These are phyloP conservation scores for Coniophora puteana DNA, from an alignment of 1,284 basidiomycete species.

Conservation along the genomic window DNA sequence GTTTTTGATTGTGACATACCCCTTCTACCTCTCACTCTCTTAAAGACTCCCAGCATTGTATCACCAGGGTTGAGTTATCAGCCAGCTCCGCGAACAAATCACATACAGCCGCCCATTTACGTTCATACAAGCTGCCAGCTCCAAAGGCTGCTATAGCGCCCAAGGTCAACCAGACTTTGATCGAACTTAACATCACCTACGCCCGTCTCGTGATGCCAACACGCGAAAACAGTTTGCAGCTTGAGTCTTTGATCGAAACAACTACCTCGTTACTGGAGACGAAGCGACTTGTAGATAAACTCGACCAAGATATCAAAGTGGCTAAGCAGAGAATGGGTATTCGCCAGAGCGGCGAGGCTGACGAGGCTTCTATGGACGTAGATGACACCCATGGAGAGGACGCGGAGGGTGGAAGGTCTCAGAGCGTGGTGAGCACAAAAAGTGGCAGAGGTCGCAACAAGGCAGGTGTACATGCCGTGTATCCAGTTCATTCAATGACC, in stretches of 20 bases:
- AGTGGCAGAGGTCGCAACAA: constrained; percentile 57
- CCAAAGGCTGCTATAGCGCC: constrained; percentile 73
- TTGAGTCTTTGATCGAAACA: constrained; percentile 73
- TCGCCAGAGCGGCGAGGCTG: constrained; percentile 39
- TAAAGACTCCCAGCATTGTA: constrained; percentile 71
- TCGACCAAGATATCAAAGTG: constrained; percentile 79
- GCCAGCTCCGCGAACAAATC: constrained; percentile 53
- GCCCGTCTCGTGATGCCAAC: constrained; percentile 90
- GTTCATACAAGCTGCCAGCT: constrained; percentile 77
- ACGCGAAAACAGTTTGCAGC: constrained; percentile 65
- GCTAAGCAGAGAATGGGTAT: constrained; percentile 65
- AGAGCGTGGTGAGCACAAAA: constrained; percentile 61
- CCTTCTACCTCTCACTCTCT: constrained; percentile 9
- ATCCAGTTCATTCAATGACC: neutral
- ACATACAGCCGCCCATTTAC: constrained; percentile 77
- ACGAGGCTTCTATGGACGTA: constrained; percentile 34
- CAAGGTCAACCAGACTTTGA: constrained; percentile 70
- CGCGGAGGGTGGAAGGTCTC: constrained; percentile 47
- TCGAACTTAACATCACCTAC: constrained; percentile 73
- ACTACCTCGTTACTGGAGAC: constrained; percentile 76
- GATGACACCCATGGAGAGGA: constrained; percentile 28
- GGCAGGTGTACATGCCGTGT: constrained; percentile 33
- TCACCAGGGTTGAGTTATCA: constrained; percentile 63
- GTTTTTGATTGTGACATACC: constrained; percentile 6
- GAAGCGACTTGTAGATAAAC: constrained; percentile 83